These are phyloP conservation scores for Pseudozyma sp. DNA, from an alignment of 1,284 basidiomycete species.

Conservation along the genomic window DNA sequence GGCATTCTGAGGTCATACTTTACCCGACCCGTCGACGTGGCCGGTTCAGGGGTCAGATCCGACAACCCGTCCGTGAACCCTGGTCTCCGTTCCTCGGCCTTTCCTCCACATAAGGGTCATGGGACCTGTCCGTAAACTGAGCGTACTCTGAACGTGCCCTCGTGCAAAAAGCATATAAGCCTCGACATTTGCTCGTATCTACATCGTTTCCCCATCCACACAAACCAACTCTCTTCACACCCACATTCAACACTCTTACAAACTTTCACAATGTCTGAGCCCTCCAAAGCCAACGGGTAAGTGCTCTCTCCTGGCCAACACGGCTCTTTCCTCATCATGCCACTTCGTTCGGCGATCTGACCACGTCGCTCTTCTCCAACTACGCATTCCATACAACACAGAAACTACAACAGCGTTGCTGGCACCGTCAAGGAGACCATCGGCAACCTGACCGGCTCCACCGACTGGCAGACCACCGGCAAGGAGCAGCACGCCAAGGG, in stretches of 20 bases:
- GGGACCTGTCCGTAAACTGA: not conserved
- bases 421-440: conserved; percentile 59
- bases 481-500: conserved; percentile 63
- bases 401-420: conserved; percentile 54
- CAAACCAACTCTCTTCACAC: not conserved
- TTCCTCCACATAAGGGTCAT: conserved; percentile 17
- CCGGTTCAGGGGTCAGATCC: not conserved
- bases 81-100: not conserved
- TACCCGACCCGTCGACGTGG: not conserved
- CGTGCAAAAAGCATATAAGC: conserved; percentile 29
- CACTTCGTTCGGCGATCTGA: not conserved
- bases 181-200: conserved; percentile 2
- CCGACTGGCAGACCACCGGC: conserved; percentile 54
- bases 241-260: conserved; percentile 10
- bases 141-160: not conserved
- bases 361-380: conserved; percentile 2
- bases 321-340: not conserved
- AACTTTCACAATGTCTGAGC: conserved; percentile 52
- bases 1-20: conserved; percentile 3
- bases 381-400: conserved; percentile 1
- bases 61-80: conserved; percentile 11
- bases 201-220: conserved; percentile 9
- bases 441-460: conserved; percentile 52
- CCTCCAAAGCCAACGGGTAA: conserved; percentile 55
- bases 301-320: not conserved